phyloP scores from a whole-genome alignment of 441 rosid genomes.

The Populus hybrid region DNA sequence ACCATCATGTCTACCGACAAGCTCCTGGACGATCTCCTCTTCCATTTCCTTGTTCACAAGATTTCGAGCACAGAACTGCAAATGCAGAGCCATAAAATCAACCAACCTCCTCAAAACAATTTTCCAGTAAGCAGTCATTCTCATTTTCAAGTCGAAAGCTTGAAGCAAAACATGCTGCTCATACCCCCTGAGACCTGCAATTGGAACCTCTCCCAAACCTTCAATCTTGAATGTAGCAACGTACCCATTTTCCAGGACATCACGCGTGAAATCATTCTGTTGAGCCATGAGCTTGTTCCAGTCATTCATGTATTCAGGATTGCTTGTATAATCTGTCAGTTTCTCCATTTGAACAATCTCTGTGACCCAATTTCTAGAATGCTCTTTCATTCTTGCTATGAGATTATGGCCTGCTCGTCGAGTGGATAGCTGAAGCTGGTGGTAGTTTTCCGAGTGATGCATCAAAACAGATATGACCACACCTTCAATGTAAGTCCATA shows the following conservation, averaged over 20 bases:
- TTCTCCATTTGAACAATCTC: slow-evolving; percentile 31
- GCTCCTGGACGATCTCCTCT: no score
- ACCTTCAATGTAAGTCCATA: slow-evolving; percentile 4
- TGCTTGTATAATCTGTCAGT: slow-evolving; percentile 34
- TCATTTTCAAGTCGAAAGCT: no score
- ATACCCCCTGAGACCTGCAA: neutral
- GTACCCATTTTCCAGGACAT: neutral
- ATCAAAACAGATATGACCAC: slow-evolving; percentile 17
- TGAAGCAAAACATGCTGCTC: slow-evolving; percentile 1
- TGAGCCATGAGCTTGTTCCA: no score
- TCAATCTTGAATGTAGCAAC: neutral
- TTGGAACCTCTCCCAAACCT: neutral
- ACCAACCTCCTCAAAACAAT: no score
- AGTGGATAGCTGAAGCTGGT: slow-evolving; percentile 9
- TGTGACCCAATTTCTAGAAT: slow-evolving; percentile 17
- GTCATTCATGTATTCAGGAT: slow-evolving; percentile 21
- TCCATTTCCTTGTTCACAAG: no score
- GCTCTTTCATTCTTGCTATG: slow-evolving; percentile 10
- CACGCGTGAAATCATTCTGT: neutral
- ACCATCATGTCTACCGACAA: no score
- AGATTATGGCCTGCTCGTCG: slow-evolving; percentile 8
- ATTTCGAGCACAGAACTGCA: no score
- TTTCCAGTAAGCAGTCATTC: no score
- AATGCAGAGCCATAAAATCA: no score
- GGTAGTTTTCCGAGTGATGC: slow-evolving; percentile 14